phyloP scores from a whole-genome alignment of 1,284 basidiomycete species.

The Ganoderma sinense region DNA sequence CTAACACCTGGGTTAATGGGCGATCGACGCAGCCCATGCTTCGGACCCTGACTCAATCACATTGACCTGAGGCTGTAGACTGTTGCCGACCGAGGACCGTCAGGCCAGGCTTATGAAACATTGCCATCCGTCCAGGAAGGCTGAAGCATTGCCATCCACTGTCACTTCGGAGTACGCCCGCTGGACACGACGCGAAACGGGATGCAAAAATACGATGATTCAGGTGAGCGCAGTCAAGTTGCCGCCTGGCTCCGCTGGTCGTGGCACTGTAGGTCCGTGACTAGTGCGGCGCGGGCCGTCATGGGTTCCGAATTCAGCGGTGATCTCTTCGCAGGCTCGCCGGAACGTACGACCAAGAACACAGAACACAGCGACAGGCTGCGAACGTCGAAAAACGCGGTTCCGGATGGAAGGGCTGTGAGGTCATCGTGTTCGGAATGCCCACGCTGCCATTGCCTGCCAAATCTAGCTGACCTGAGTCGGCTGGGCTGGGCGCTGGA shows the following conservation, averaged over 20 bases:
- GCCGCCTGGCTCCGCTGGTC: conserved; percentile 2
- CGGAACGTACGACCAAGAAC: neutral
- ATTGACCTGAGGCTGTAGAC: neutral
- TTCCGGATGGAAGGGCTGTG: conserved; percentile 17
- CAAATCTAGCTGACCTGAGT: neutral
- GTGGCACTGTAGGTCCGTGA: neutral
- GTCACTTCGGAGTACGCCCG: neutral
- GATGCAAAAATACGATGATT: neutral
- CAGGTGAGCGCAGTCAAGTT: conserved; percentile 9
- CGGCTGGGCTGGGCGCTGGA: neutral
- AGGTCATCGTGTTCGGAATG: conserved; percentile 24
- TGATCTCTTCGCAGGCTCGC: neutral
- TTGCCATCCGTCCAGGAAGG: conserved; percentile 1
- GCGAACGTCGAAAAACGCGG: neutral
- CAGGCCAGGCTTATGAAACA: neutral
- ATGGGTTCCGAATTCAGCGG: neutral
- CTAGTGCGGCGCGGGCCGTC: neutral
- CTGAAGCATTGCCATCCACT: neutral
- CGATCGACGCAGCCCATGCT: neutral
- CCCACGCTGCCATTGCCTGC: neutral
- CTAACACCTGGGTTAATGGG: neutral
- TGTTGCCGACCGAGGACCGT: neutral
- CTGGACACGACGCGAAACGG: conserved; percentile 7
- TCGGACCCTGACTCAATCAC: neutral
- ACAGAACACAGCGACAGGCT: neutral